These are phyloP conservation scores for Apiospora saccharicola DNA, from an alignment of 2,329 filamentous ascomycete species.

Conservation along the genomic window DNA sequence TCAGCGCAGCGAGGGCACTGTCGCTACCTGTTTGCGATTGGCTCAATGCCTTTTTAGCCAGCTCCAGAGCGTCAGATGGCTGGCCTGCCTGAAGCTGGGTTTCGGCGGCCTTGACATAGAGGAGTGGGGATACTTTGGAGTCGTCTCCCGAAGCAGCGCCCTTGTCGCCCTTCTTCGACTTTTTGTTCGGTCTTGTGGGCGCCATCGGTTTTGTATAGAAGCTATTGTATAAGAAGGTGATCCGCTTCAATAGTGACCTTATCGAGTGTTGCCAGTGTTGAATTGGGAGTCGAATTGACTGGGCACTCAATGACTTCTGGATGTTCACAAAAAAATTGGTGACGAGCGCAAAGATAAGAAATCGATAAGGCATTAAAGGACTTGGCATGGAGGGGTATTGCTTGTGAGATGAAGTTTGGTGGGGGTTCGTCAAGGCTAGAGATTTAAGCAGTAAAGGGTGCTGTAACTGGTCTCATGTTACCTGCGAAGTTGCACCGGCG, in stretches of 20 bases:
- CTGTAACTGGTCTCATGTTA: too few relatives aligned
- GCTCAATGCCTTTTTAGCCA: conserved; percentile 42
- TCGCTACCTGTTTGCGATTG: conserved; percentile 44
- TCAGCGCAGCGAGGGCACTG: conserved; percentile 71
- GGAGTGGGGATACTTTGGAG: conserved; percentile 39
- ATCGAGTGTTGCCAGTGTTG: neutral
- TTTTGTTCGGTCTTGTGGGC: conserved; percentile 43
- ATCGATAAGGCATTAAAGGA: neutral
- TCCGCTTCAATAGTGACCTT: neutral
- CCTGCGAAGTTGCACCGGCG: too few relatives aligned
- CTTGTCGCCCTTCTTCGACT: conserved; percentile 41
- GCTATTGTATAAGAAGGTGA: neutral
- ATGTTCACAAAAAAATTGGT: conserved; percentile 8
- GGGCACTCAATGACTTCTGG: neutral
- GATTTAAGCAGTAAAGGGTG: neutral
- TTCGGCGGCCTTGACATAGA: conserved; percentile 44
- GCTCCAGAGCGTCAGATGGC: conserved; percentile 38
- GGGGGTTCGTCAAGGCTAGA: neutral
- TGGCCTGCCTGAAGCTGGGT: conserved; percentile 43
- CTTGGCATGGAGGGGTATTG: conserved; percentile 20
- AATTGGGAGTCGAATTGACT: neutral
- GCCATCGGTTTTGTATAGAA: conserved; percentile 36
- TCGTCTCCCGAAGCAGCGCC: conserved; percentile 30
- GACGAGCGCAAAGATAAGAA: conserved; percentile 9
- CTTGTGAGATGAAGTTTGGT: neutral